Base-by-base conservation (phyloP, 208 protist species). In the Zelonia costaricensis region DNA sequence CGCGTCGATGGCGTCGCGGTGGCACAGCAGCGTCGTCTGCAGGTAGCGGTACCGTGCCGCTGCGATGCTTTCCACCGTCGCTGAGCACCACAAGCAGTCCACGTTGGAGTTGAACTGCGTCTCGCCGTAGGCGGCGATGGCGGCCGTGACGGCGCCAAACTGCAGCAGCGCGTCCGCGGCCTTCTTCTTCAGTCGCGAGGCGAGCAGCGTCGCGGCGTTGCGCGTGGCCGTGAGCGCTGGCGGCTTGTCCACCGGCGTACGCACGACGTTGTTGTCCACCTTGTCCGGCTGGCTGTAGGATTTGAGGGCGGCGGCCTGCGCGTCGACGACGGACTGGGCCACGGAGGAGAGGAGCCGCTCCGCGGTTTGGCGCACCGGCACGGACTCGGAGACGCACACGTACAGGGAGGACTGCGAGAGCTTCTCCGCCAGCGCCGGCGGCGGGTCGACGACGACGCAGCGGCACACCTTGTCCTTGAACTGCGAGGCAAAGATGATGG, bases 41-140 rank as follows among this genome's bases (percentile, higher is more conserved):
- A 78, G 47, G 60, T 91, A 76, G 43, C 84, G 66, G 49, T 89
- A 91, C 3, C 91, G 82, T n/a, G 76, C 73, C 2, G 85, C 83
- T 2, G 87, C 91, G 67, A 96, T 85, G 43, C 84, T 71, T 57
- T 96, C 85, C 20, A 96, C 54, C 20, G 79, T 91, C 1, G 85
- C 84, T 15, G 83, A 81, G 65, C 80, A 83, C 88, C 87, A 93
- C 48, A 92, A 49, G 18, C 74, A 63, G 60, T 92, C 85, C 2
- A 56, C 58, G 25, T 73, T 74, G 3, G 67, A 81, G 44, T 53
- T 69, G 53, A 91, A 91, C 53, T 84, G 66, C 13, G 86, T 91
- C 35, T 86, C 75, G 15, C 70, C 74, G 73, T 92, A 92, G 4
- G 56, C 52, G 4, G 54, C 36, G 4, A 96, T 52, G 0, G 90